These are phyloP conservation scores for Sarocladiaceae sp. DNA, from an alignment of 2,329 filamentous ascomycete species.

Conservation along the genomic window DNA sequence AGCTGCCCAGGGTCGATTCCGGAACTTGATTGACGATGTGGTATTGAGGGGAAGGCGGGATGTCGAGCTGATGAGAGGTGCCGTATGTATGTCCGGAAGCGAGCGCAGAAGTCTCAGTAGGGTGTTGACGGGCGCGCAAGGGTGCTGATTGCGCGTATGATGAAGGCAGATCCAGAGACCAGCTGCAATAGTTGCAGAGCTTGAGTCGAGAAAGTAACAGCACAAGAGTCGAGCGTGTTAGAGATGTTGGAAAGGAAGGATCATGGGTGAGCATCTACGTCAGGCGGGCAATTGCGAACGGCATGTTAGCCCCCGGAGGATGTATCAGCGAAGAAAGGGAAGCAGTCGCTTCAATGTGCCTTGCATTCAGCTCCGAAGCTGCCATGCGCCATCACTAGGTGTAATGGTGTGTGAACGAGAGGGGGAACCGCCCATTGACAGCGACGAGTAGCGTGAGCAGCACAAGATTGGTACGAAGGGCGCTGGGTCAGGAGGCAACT, in stretches of 20 bases:
- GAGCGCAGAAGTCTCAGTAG: neutral
- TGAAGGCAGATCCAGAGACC: neutral
- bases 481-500: neutral
- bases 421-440: constrained; percentile 4
- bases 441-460: neutral
- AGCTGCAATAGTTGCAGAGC: neutral
- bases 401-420: constrained; percentile 8
- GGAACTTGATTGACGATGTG: neutral
- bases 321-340: neutral
- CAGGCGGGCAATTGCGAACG: neutral
- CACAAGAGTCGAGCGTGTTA: neutral
- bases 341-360: constrained; percentile 1
- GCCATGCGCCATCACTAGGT: neutral
- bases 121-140: neutral
- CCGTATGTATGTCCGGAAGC: neutral
- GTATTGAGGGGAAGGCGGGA: constrained; percentile 1
- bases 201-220: neutral
- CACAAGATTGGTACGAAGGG: neutral
- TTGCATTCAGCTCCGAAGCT: constrained; percentile 7
- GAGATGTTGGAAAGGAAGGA: neutral
- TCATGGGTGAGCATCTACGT: constrained; percentile 8
- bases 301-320: constrained; percentile 5
- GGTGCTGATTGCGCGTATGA: neutral
- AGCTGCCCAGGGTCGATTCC: neutral
- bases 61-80: neutral